Evolutionary conservation across 768 basidiomycete genomes (phyloP), one percentile per base, ranked within the genome.

Genomic region (Lactifluus pinguis): DNA sequence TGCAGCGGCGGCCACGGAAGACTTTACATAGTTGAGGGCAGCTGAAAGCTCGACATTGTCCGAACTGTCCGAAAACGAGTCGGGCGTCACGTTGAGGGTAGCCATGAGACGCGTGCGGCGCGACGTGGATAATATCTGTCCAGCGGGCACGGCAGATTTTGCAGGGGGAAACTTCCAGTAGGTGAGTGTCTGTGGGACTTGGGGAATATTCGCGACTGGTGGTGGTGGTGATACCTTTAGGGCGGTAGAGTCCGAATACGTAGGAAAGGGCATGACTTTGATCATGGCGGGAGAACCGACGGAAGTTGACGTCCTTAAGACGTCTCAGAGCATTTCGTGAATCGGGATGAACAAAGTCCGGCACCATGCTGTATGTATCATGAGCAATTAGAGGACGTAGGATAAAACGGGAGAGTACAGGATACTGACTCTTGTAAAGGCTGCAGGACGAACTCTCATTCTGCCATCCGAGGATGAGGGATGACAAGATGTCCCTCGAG

Each of bases 21-120:
- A 53, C 4, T 68, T 63, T 0, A 78, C 76, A 62, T 86, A 88
- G 3, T 69, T 66, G 15, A 92, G 67, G 0, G 87, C 89, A 9
- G 76, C 70, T 0, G 78, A 65, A 11, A 85, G 65, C 0, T 77
- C 78, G 62, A 79, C 76, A 70, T 87, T 77, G 19, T 72, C 69
- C 0, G 84, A 79, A 10, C 93, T 93, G 63, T 98, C 94, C 0
- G 95, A 98, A 74, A 98, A 98, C 0, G 95, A 97, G 73, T 99
- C 95, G 2, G 95, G 95, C 0, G 95, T 98, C 6, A 81, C 80
- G 69, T 98, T 98, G 59, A 99, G 80, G 1, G 91, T 97, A 0
- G 87, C 87, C 95, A 98, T 98, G 59, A 98, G 70, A 58, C 82
- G 79, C 1, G 90, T 87, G 66, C 77, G 80, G 0, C 64, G 65